Evolutionary conservation across 257 asterid genomes (phyloP).

Genomic region (Gardenia jasminoides): DNA sequence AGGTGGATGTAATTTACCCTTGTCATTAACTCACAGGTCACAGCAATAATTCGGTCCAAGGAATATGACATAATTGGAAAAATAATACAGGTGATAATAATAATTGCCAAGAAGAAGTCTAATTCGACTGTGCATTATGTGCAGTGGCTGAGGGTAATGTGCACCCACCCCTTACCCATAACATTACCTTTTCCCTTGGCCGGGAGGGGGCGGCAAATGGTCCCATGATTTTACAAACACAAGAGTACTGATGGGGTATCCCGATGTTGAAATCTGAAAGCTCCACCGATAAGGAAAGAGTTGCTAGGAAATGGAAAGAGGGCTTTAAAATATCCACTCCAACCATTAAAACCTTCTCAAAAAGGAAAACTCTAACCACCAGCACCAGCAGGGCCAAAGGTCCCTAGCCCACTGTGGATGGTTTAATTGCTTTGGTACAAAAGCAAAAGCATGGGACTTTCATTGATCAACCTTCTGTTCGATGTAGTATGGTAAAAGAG

Average conservation of each 20-base stretch:
- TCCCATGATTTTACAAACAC: conserved; percentile 12
- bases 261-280: conserved; percentile 40
- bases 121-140: background rate
- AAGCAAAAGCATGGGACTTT: background rate
- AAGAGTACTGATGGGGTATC: conserved; percentile 35
- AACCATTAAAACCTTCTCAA: conserved; percentile 42
- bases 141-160: background rate
- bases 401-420: conserved; percentile 26
- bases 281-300: conserved; percentile 41
- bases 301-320: conserved; percentile 35
- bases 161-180: background rate
- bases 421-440: background rate
- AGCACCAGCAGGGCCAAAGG: conserved; percentile 16
- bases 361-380: conserved; percentile 43
- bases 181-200: background rate
- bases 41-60: background rate
- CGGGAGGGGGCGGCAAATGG: background rate
- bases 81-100: background rate
- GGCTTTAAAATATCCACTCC: conserved; percentile 33
- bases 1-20: background rate
- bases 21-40: background rate
- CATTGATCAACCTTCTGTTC: background rate
- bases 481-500: background rate
- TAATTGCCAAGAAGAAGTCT: background rate
- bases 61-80: background rate